Conservation (phyloP, 2,329 filamentous ascomycete species). For the Diaporthe nobilis region DNA sequence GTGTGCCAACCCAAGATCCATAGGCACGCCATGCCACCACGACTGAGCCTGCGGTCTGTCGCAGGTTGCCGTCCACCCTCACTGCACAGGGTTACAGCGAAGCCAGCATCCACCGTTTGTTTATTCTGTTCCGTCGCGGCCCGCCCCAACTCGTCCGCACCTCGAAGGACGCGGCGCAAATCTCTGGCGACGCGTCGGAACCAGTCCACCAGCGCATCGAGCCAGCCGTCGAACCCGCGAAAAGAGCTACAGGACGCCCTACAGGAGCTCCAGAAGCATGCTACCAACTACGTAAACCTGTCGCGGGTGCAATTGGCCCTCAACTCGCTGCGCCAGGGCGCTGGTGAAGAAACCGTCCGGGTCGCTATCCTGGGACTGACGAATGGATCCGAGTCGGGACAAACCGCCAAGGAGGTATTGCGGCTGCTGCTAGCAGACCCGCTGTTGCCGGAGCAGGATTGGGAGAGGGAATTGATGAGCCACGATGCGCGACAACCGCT, state of each 20-base stretch:
- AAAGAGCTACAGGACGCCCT: conserved; percentile 72
- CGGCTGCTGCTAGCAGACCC: conserved; percentile 80
- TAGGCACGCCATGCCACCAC: conserved; percentile 49
- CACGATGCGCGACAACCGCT: conserved; percentile 69
- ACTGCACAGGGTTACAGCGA: conserved; percentile 18
- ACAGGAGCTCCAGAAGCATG: conserved; percentile 71
- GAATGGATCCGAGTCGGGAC: conserved; percentile 54
- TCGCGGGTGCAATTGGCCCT: conserved; percentile 80
- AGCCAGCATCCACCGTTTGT: conserved; percentile 45
- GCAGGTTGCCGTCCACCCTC: conserved; percentile 42
- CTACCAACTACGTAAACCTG: conserved; percentile 75
- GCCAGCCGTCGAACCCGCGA: conserved; percentile 52
- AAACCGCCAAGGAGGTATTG: conserved; percentile 75
- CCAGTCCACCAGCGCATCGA: conserved; percentile 45
- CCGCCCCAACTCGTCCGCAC: conserved; percentile 25
- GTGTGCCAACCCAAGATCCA: background rate
- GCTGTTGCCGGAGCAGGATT: conserved; percentile 71
- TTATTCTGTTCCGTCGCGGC: conserved; percentile 51
- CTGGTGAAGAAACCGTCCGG: conserved; percentile 70
- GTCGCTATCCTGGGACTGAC: conserved; percentile 69
- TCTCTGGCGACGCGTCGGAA: conserved; percentile 42
- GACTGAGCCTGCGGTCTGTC: conserved; percentile 48
- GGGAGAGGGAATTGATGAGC: conserved; percentile 74
- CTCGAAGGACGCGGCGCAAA: conserved; percentile 39
- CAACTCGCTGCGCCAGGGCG: conserved; percentile 70